Evolutionary conservation across 306 rosid species (phyloP), one percentile per base, ranked within the genome.

Genomic region (Cucurbita pepo): DNA sequence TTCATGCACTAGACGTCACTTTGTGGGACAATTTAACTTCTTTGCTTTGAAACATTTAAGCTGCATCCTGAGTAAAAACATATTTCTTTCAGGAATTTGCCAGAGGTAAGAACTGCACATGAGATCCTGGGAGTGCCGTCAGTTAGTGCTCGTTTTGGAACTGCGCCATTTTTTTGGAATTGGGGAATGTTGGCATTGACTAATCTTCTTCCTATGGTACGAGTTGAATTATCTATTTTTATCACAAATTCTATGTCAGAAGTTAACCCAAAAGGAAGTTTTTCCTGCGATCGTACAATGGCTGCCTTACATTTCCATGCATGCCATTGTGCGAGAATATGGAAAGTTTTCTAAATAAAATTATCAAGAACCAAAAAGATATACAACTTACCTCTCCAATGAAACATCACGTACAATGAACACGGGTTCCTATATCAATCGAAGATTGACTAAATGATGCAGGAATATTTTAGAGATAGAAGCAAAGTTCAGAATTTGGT

Each of bases 61-160:
- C 61, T 51, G 54, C 58, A 45, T 48, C 21, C 37, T 2, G 59
- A 70, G 60, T 71, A 36, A 54, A 37, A n/a, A 5, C 22, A 14
- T 64, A 47, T 73, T 74, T 4, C 9, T 77, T 75, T 72, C 85
- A 93, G 98, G 84, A 93, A 93, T 86, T 83, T 93, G 76, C 98
- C 98, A 0, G 98, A 93, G 88, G 97, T 93, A 77, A 90, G 81
- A 71, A 93, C 89, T 84, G 87, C 91, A 63, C 88, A 85, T 76
- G 97, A 93, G 83, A 65, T 90, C 77, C 86, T 93, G 40, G 93
- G 90, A 79, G 84, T 93, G 87, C 96, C 98, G 13, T 79, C 91
- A 60, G 96, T 93, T 52, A 93, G 98, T 79, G 98, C 98, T 82
- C 87, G 98, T 73, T 93, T 93, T 81, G 98, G 97, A 79, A 90